Evolutionary conservation across 768 basidiomycete genomes (phyloP), one percentile per base, ranked within the genome.

Genomic region (Infundibulicybe gibba): DNA sequence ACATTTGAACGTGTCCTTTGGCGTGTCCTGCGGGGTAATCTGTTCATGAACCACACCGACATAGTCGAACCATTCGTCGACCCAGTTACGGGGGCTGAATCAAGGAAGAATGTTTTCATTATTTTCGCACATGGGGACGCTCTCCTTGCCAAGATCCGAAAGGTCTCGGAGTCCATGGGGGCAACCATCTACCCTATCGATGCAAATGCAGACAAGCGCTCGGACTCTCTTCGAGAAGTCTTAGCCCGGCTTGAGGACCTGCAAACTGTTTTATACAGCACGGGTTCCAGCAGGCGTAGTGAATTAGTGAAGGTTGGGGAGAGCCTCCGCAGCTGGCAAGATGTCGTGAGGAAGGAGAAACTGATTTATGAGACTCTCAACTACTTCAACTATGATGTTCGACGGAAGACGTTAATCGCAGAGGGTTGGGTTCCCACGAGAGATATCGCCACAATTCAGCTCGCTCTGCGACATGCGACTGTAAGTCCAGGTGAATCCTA

Each of bases 41-140:
- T 99, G 16, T 99, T 95, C 73, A 98, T 99, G 95, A 99, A 97
- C 68, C 87, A 93, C 66, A 90, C 86, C 45, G 94, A 98, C 66
- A 98, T 99, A 55, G 76, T 79, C 33, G 91, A 95, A 54, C 88
- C 92, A 5, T 97, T 98, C 58, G 76, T 92, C 48, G 92, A 98
- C 61, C 88, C 94, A 12, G 76, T 74, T 16, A 90, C 90, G 0
- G 87, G 86, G 32, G 72, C 69, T 15, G 90, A 94, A 70, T 89
- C 88, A 16, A 82, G 89, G 72, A 99, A 98, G 79, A 94, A 97
- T 58, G 97, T 98, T 34, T 99, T 99, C 73, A 95, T 99, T 70
- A 98, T 99, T 61, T 99, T 99, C 57, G 97, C 97, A 0, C 94
- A 99, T 56, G 97, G 97, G 14, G 85, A 90, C 33, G 84, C 87